Evolutionary conservation across 441 rosid species (phyloP), one percentile per base, ranked within the genome.

Genomic region (Euphorbia schlechtendalii): DNA sequence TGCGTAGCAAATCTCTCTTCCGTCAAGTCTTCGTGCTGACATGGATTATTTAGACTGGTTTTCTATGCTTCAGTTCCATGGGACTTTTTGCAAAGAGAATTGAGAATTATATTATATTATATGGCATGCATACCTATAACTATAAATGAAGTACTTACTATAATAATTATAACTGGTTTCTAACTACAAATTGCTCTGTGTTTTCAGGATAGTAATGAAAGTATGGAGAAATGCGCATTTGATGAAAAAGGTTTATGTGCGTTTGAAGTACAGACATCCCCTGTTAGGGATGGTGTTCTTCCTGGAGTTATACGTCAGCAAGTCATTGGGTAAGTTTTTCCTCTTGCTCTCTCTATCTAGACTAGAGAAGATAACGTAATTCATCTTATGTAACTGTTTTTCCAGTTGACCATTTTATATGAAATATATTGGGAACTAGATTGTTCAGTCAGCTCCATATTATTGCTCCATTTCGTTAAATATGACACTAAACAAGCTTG

Each of bases 191-290:
- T 62, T 64, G 22, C 27, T 10, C 22, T 61, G 34, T 84, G 38
- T 20, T 77, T 74, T 70, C 68, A 83, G 91, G 82, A 77, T 55
- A 51, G 61, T 28, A 43, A 52, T 28, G 73, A 79, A 74, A 64
- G 69, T 72, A 53, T 74, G 43, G 71, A 67, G 57, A 71, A 72
- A 43, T 59, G 58, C 65, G 17, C 58, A 54, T 62, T 71, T 34
- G 71, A 58, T 52, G 27, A 76, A 0, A 66, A 32, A 32, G 6
- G 34, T 32, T 6, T 32, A 32, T 3, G 34, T 32, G 34, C 34
- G 3, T 32, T 77, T 51, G 90, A 89, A 79, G 87, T 90, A 34
- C 92, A 84, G 78, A 88, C 94, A 34, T 92, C 98, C 51, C 96
- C 96, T 46, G 60, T 88, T 55, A 52, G 73, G 18, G 96, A 81